Base-by-base conservation (phyloP, 2,329 filamentous ascomycete species). In the Curvularia spicifera region DNA sequence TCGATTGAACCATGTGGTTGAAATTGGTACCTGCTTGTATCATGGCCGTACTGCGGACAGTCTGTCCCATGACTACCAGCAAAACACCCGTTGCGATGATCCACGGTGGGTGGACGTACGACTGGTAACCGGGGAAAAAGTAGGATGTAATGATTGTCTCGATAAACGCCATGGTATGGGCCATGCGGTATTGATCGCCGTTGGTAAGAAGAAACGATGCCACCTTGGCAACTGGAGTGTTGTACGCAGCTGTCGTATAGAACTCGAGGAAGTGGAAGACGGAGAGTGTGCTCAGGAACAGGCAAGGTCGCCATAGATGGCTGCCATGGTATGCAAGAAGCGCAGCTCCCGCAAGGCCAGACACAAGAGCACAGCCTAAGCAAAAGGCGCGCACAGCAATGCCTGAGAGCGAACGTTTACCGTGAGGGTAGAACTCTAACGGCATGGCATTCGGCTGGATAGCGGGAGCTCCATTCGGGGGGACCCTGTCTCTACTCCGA, bases 231-330 rank as follows among this genome's bases (percentile, higher is more conserved):
- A 87, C 83, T 15, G 84, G 83, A 0, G 91, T 91, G 78, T 98
- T 98, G 79, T 90, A 91, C 54, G 84, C 82, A 8, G 94, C 93
- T 0, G 94, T 97, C 31, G 89, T 91, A 83, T 88, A 96, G 82
- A 93, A 99, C 79, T 99, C 95, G 76, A 98, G 88, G 79, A 97
- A 98, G 82, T 99, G 95, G 80, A 98, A 98, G 29, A 89, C 69
- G 26, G 89, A 85, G 47, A 98, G 87, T 13, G 87, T 81, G 51
- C 80, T 80, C 47, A 89, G 71, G 79, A 94, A 94, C 74, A 85
- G 82, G 8, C 83, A 81, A 0, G 85, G 74, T 22, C 87, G 81
- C 87, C 87, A 90, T 53, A 85, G 72, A 4, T 79, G 76, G 40
- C 72, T 79, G 12, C 68, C 65, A 37, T 71, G 57, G 59, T 73